Evolutionary conservation across 179 eudicot species (phyloP).

Genomic region (Corrigiola litoralis): DNA sequence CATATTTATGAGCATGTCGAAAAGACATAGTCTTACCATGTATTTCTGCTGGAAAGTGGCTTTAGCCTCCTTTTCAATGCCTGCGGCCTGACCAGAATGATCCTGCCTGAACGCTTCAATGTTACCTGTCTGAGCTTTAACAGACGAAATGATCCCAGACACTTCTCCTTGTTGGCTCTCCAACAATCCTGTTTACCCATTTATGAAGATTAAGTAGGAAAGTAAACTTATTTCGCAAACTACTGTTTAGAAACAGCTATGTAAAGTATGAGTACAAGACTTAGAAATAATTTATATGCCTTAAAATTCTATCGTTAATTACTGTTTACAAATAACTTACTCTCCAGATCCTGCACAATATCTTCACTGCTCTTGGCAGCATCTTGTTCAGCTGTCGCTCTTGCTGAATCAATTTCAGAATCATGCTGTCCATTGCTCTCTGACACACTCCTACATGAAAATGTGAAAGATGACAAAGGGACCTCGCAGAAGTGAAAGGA

Average conservation of each 20-base stretch:
- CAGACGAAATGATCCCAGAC: constrained; percentile 44
- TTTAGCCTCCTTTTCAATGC: constrained; percentile 58
- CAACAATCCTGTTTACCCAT: constrained; percentile 40
- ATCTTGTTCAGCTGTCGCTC: constrained; percentile 62
- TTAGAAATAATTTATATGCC: no score
- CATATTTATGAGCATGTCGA: background rate
- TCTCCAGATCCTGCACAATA: constrained; percentile 41
- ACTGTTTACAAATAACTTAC: no score
- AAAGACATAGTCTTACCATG: constrained; percentile 44
- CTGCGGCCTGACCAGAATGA: constrained; percentile 54
- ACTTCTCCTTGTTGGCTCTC: constrained; percentile 54
- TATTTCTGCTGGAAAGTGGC: constrained; percentile 73
- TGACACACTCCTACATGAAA: constrained; percentile 40
- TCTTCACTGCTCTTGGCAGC: constrained; percentile 48
- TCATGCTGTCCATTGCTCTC: constrained; percentile 65
- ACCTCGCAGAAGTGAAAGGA: background rate
- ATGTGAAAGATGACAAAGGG: background rate
- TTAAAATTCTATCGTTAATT: no score
- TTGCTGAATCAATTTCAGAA: constrained; percentile 56
- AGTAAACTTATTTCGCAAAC: no score
- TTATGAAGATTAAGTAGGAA: background rate
- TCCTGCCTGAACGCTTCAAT: constrained; percentile 50
- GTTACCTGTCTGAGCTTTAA: constrained; percentile 50
- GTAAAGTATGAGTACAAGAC: no score
- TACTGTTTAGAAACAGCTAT: no score